Conservation (phyloP, 257 asterid genomes). For the Salvia hispanica region DNA sequence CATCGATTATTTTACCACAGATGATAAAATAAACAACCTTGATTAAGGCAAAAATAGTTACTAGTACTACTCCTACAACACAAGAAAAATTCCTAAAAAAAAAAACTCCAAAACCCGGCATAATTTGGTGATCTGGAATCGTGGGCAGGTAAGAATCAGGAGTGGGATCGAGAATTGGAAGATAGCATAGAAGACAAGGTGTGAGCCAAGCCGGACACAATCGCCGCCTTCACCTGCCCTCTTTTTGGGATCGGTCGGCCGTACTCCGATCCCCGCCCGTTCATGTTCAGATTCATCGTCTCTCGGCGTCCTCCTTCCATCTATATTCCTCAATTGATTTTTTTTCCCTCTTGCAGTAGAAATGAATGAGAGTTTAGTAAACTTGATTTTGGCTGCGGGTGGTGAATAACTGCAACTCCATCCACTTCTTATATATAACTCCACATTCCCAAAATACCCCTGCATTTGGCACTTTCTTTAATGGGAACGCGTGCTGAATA, state of each 20-base stretch:
- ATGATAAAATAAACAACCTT: neutral
- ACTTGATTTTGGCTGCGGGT: neutral
- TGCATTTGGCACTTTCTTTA: neutral
- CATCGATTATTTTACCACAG: neutral
- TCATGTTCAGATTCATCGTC: conserved; percentile 34
- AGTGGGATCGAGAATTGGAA: conserved; percentile 28
- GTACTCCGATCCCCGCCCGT: conserved; percentile 44
- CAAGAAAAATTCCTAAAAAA: too few species aligned
- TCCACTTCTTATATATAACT: conserved; percentile 12
- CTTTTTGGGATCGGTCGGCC: conserved; percentile 65
- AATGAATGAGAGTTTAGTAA: too few species aligned
- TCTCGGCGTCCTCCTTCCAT: conserved; percentile 53
- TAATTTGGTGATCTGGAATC: neutral
- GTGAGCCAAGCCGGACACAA: conserved; percentile 53
- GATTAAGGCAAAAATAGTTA: neutral
- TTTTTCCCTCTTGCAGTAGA: too few species aligned
- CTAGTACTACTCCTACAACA: too few species aligned
- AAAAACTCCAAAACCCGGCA: neutral
- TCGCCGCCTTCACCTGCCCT: conserved; percentile 73
- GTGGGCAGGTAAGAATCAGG: neutral
- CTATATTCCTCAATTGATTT: neutral
- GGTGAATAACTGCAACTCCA: neutral
- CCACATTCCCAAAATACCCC: conserved; percentile 29
- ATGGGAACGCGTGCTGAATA: neutral
- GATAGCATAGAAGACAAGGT: conserved; percentile 32